phyloP scores from a whole-genome alignment of 192 early-diverging fungal genomes.

The Diversispora epigaea region DNA sequence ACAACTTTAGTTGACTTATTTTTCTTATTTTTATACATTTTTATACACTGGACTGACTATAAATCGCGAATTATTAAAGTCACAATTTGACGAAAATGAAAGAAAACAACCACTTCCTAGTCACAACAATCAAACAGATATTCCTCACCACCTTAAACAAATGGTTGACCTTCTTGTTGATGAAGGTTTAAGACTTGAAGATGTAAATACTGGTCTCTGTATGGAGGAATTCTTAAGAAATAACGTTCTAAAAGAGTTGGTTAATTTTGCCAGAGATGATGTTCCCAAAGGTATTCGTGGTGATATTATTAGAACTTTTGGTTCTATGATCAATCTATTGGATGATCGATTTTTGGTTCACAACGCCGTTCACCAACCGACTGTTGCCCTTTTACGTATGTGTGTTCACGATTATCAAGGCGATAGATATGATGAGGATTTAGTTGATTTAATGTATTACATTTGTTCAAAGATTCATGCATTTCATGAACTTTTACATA shows the following conservation, averaged over 20 bases:
- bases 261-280: constrained; percentile 75
- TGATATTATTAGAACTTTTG: constrained; percentile 75
- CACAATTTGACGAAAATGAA: constrained; percentile 29
- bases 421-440: constrained; percentile 58
- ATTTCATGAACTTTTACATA: constrained; percentile 66
- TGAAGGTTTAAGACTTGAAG: constrained; percentile 77
- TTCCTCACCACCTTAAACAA: constrained; percentile 68
- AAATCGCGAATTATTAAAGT: not conserved
- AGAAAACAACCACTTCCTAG: constrained; percentile 43
- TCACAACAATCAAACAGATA: constrained; percentile 71
- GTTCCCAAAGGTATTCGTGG: constrained; percentile 76
- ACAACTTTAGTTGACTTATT: not conserved
- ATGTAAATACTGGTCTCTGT: constrained; percentile 74
- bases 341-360: constrained; percentile 90
- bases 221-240: constrained; percentile 89
- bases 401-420: constrained; percentile 58
- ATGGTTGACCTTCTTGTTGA: constrained; percentile 90
- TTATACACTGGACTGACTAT: too few relatives aligned
- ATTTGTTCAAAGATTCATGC: constrained; percentile 81
- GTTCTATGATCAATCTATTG: constrained; percentile 77
- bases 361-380: constrained; percentile 84
- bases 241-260: constrained; percentile 76
- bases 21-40: not conserved
- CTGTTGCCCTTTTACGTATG: constrained; percentile 69
- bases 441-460: constrained; percentile 73